A percentile compares a stretch with the other conserved stretches of the same genome.
phyloP scores from a whole-genome alignment of 2,329 filamentous ascomycete species.

The Mycocentrospora acerina region DNA sequence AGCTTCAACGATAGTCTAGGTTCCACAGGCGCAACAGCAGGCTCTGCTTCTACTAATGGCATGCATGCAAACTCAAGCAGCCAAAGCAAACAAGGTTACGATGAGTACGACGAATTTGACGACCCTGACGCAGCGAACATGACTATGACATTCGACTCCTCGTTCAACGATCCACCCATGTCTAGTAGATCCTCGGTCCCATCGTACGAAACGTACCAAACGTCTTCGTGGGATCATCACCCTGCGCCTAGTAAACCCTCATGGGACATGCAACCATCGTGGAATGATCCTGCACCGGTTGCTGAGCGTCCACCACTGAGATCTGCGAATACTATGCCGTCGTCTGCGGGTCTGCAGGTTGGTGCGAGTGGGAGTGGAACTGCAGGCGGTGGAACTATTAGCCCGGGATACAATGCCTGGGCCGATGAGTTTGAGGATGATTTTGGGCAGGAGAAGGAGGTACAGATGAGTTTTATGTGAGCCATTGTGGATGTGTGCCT shows the following conservation, averaged over 20 bases:
- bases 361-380: no score
- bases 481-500: no score
- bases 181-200: slow-evolving; percentile 4
- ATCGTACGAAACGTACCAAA: not conserved
- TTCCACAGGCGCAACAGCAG: slow-evolving; percentile 3
- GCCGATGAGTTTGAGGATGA: slow-evolving; percentile 50
- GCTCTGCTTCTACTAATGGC: slow-evolving; percentile 18
- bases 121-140: slow-evolving; percentile 32
- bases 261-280: slow-evolving; percentile 7
- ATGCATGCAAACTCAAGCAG: slow-evolving; percentile 10
- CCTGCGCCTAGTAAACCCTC: not conserved
- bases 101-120: slow-evolving; percentile 41
- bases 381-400: not conserved
- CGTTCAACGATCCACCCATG: slow-evolving; percentile 30
- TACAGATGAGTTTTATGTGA: slow-evolving; percentile 51
- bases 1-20: slow-evolving; percentile 43
- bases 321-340: slow-evolving; percentile 30
- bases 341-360: not conserved
- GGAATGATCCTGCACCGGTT: slow-evolving; percentile 14
- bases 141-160: slow-evolving; percentile 48
- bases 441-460: slow-evolving; percentile 49
- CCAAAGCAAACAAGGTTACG: slow-evolving; percentile 19
- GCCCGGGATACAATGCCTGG: slow-evolving; percentile 50
- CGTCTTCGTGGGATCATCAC: slow-evolving; percentile 1
- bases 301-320: slow-evolving; percentile 31